Evolutionary conservation across 2,329 filamentous ascomycete genomes (phyloP), one percentile per base, ranked within the genome.

Genomic region (Stromatinia cepivora): DNA sequence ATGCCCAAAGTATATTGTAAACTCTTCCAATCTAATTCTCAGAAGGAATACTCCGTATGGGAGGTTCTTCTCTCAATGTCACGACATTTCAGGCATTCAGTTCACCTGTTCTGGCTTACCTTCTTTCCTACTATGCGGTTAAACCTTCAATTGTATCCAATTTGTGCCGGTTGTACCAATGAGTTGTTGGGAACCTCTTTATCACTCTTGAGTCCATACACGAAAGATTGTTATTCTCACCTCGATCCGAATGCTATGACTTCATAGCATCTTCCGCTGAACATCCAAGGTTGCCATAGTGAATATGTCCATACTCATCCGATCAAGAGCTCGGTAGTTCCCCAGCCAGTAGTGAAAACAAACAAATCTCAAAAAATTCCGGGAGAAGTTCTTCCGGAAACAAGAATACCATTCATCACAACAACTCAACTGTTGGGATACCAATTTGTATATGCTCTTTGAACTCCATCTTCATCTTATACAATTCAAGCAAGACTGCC

Each of bases 301-400:
- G 45, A 63, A 63, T 50, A 39, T 50, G 22, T 13, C 36, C 59
- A 63, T 22, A 50, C 28, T 50, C 45, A n/a, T 50, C 59, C 9
- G 59, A 63, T 20, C 28, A 50, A 20, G 45, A 63, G 45, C 59
- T 63, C 45, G 59, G 31, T n/a, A 63, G 59, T 63, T 50, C 17
- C 28, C 45, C 20, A 63, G 59, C 17, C 28, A n/a, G 28, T 54
- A 20, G 20, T 46, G 20, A 9, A 50, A 36, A 62, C 11, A 36
- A 50, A 36, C 11, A 36, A 62, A 48, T 48, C 28, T 20, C 28
- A 11, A 20, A 17, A 45, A 1, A 39, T 58, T 11, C 17, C 13
- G 36, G 11, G 15, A 34, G 17, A 34, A 17, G 15, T 63, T n/a
- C 4, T 36, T 36, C 11, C 22, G 7, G 17, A 11, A 17, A 36